A percentile compares a stretch with the other conserved stretches of the same genome.
phyloP scores from a whole-genome alignment of 1,284 basidiomycete species.

The Microbotryomycetes sp. region DNA sequence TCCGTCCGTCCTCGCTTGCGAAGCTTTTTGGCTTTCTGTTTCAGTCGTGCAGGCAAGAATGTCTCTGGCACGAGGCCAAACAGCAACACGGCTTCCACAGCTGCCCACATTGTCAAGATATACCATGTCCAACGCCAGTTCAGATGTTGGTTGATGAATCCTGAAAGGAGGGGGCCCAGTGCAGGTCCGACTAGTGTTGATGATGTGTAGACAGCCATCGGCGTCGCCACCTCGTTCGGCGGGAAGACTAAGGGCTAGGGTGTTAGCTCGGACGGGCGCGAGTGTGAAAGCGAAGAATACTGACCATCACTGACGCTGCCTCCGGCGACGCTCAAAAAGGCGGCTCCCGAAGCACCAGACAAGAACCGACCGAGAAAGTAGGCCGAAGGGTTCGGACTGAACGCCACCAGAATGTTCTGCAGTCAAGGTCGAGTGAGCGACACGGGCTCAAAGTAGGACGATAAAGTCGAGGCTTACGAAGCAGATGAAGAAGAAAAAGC shows the following conservation, averaged over 20 bases:
- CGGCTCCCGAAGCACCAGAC: slow-evolving; percentile 58
- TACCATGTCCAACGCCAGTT: slow-evolving; percentile 75
- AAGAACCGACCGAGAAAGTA: slow-evolving; percentile 65
- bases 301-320: slow-evolving; percentile 70
- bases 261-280: too few relatives aligned
- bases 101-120: slow-evolving; percentile 53
- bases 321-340: slow-evolving; percentile 73
- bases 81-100: slow-evolving; percentile 40
- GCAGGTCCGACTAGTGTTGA: slow-evolving; percentile 7
- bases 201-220: slow-evolving; percentile 68
- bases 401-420: slow-evolving; percentile 61
- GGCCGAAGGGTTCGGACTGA: slow-evolving; percentile 55
- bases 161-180: slow-evolving; percentile 26
- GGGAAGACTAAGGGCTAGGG: too few relatives aligned
- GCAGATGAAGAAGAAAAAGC: slow-evolving; percentile 25
- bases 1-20: slow-evolving; percentile 51
- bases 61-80: slow-evolving; percentile 65
- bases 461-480: background rate
- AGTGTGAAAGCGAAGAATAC: too few relatives aligned
- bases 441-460: too few relatives aligned
- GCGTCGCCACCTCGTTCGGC: slow-evolving; percentile 59
- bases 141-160: slow-evolving; percentile 48
- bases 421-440: slow-evolving; percentile 29
- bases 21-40: slow-evolving; percentile 51
- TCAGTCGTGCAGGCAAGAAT: slow-evolving; percentile 58